Evolutionary conservation across 768 basidiomycete species (phyloP), one percentile per base, ranked within the genome.

Genomic region (Cyclocybe aegerita): DNA sequence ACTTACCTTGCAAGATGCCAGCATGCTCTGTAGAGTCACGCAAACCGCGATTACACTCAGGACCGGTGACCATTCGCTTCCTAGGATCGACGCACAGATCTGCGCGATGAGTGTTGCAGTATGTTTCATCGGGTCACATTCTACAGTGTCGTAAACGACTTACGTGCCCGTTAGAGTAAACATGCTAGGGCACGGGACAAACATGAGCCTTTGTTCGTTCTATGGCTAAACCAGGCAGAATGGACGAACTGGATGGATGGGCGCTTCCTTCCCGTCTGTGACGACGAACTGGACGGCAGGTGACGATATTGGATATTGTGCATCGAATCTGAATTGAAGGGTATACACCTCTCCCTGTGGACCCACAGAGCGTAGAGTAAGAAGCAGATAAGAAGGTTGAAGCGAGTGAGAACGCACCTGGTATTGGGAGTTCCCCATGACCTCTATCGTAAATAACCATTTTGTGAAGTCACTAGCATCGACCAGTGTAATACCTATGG

Each of bases 1-100:
- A 51, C 56, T 40, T 54, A 88, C 91, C 83, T 90, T 94, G 81
- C 89, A 92, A 6, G 88, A 91, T 16, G 90, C 93, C 50, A 95
- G 77, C 93, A 95, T 95, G 60, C 88, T 90, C 71, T 94, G 93
- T 41, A 95, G 69, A 3, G 92, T 93, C 12, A 93, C 80, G 60
- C 90, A 93, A 38, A 93, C 82, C 2, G 89, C 80, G 23, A 85
- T 75, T 15, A 90, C 90, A 53, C 86, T 90, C 55, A 93, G 69
- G n/a, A 92, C 90, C 0, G 90, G 92, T 8, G 88, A 90, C 91
- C 91, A 93, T 56, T 93, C 92, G 58, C 80, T 87, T 23, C 90
- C 93, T 7, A 95, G 81, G 49, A 95, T 93, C 10, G 89, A 92
- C 7, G 89, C 90, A 62, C 92, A 94, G 58, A 94, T 93, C 87